These are phyloP conservation scores for Boletus reticuloceps DNA, from an alignment of 768 basidiomycete species.

Conservation along the genomic window DNA sequence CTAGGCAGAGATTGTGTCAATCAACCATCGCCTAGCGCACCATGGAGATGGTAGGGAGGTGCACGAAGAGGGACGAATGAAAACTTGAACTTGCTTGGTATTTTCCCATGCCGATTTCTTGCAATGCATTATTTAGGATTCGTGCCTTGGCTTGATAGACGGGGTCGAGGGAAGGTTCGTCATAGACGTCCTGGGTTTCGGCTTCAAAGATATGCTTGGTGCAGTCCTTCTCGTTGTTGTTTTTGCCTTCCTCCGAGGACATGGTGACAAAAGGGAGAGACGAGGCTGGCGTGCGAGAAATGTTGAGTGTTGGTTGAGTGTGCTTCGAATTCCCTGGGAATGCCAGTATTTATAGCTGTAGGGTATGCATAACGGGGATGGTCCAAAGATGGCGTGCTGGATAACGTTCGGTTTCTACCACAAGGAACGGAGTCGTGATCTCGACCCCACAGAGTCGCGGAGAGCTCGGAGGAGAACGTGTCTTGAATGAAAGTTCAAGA, in stretches of 20 bases:
- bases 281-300: neutral
- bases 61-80: neutral
- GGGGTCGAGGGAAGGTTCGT: constrained; percentile 42
- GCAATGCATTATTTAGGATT: constrained; percentile 57
- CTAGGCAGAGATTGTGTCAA: constrained; percentile 30
- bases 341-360: neutral
- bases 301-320: neutral
- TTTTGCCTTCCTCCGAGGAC: constrained; percentile 9
- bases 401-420: too few relatives aligned
- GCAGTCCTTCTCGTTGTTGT: constrained; percentile 1
- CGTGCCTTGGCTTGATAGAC: constrained; percentile 57
- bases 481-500: too few relatives aligned
- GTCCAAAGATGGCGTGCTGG: neutral
- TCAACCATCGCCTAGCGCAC: neutral
- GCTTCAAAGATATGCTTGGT: neutral
- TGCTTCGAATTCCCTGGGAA: neutral
- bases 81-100: constrained; percentile 47
- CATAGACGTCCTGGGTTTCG: constrained; percentile 25
- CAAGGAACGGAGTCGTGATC: too few relatives aligned
- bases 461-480: too few relatives aligned
- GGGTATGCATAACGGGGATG: neutral
- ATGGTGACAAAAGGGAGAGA: constrained; percentile 2
- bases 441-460: too few relatives aligned
- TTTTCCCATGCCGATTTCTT: constrained; percentile 69
- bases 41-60: neutral